Percentiles rank a stretch among this genome's conserved stretches.
These are phyloP conservation scores for Castanospermum australe DNA, from an alignment of 306 rosid species.

Conservation along the genomic window DNA sequence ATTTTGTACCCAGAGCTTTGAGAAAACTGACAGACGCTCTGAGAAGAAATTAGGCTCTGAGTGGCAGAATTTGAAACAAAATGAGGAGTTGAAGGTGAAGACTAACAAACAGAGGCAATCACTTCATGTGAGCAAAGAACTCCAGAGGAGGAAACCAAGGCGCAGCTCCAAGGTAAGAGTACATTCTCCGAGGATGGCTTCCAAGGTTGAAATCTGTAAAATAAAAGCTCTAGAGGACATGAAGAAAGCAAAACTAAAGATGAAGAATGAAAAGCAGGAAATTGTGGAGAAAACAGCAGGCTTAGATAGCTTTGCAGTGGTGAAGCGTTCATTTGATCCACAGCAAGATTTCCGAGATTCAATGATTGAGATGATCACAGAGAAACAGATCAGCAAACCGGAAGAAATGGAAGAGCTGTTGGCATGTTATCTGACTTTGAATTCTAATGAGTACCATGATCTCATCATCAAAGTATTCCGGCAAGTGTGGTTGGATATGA, in stretches of 20 bases:
- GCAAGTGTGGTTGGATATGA: constrained; percentile 82
- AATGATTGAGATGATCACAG: constrained; percentile 91
- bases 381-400: constrained; percentile 62
- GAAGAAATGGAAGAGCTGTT: constrained; percentile 88
- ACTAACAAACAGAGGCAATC: constrained; percentile 54
- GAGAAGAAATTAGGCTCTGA: constrained; percentile 22
- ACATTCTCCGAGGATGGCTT: constrained; percentile 66
- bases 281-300: constrained; percentile 34
- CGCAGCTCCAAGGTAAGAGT: constrained; percentile 49
- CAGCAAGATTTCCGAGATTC: constrained; percentile 88
- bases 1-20: constrained; percentile 6
- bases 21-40: neutral
- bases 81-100: constrained; percentile 52
- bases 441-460: constrained; percentile 78
- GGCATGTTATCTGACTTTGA: constrained; percentile 86
- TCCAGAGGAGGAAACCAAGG: constrained; percentile 61
- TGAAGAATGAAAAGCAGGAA: constrained; percentile 47
- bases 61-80: constrained; percentile 43
- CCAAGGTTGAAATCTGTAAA: constrained; percentile 71
- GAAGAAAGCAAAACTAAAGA: constrained; percentile 69
- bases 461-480: constrained; percentile 74
- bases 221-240: constrained; percentile 70
- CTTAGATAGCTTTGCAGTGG: constrained; percentile 78
- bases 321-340: constrained; percentile 74
- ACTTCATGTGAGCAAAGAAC: constrained; percentile 55